Base-by-base conservation (phyloP, 2,329 filamentous ascomycete species). In the Colletotrichum horii region DNA sequence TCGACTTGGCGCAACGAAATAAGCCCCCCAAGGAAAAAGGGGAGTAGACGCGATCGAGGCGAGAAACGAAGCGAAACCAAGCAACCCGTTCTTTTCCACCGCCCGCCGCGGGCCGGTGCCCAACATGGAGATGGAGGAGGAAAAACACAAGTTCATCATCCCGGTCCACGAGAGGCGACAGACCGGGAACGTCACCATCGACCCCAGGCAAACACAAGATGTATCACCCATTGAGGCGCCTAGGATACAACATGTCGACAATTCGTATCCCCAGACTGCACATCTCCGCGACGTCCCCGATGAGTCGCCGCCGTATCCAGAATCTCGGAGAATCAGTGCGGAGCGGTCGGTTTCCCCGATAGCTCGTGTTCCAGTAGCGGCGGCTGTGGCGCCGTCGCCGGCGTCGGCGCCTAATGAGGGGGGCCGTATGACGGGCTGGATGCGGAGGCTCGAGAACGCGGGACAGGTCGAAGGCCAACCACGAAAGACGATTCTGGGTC, bases 81-180 rank as follows among this genome's bases (percentile, higher is more conserved):
- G 22, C 22, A 64, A 52, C 16, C 24, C 6, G 7, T n/a, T 30
- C 12, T 70, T 43, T 58, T 14, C 32, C 19, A n/a, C 7, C 15
- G 38, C 56, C 56, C 58, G 19, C 68, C 70, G 64, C 58, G 43
- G 70, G 74, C 32, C 64, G 58, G 48, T 58, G 64, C 60, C 32
- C 61, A 64, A 64, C 19, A 43, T 64, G 61, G 68, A 66, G 7
- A 76, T 76, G 71, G 74, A 76, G 15, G 74, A 76, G 55, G 74
- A 76, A 60, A 75, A 76, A 15, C 71, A 76, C 52, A 76, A 76
- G 32, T 76, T 76, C 55, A 76, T 76, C 19, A 76, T 75, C 48
- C 74, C 74, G 26, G 43, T 22, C 61, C 74, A 75, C 62, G 71
- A 75, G 52, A 55, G 66, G 66, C 66, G 62, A 26, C 71, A 70